Evolutionary conservation across 345 rosid genomes (phyloP).

Genomic region (Acer saccharum): DNA sequence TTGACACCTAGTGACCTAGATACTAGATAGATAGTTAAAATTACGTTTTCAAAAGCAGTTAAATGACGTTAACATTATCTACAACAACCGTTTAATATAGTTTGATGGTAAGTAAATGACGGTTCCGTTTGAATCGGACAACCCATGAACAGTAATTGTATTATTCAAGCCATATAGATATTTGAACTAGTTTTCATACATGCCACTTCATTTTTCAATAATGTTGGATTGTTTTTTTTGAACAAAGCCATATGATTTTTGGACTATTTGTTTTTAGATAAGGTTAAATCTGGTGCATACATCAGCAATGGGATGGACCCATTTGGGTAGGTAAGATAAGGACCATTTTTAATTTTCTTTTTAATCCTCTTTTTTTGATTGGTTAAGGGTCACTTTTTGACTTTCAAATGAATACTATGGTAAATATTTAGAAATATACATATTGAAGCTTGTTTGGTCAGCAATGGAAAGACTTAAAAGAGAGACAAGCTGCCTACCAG

Average conservation of each 20-base stretch:
- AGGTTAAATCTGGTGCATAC: neutral
- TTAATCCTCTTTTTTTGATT: neutral
- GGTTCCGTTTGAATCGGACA: too few species aligned
- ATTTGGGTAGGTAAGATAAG: neutral
- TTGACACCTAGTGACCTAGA: too few species aligned
- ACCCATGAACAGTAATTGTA: too few species aligned
- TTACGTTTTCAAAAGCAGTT: too few species aligned
- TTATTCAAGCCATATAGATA: too few species aligned
- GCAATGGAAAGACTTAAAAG: neutral
- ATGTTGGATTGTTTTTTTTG: too few species aligned
- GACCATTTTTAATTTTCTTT: neutral
- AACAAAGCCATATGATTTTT: neutral
- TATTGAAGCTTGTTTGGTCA: neutral
- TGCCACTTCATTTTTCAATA: neutral
- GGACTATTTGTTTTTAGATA: neutral
- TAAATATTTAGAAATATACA: too few species aligned
- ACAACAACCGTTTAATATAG: too few species aligned
- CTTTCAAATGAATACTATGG: neutral
- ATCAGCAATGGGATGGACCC: neutral
- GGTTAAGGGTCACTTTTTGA: neutral
- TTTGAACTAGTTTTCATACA: too few species aligned
- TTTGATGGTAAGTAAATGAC: too few species aligned
- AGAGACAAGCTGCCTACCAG: neutral
- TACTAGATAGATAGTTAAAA: too few species aligned
- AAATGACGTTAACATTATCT: too few species aligned